A percentile compares a stretch with the other conserved stretches of the same genome.
Evolutionary conservation across 257 asterid genomes (phyloP).

Genomic region (Ilex aquifolium): DNA sequence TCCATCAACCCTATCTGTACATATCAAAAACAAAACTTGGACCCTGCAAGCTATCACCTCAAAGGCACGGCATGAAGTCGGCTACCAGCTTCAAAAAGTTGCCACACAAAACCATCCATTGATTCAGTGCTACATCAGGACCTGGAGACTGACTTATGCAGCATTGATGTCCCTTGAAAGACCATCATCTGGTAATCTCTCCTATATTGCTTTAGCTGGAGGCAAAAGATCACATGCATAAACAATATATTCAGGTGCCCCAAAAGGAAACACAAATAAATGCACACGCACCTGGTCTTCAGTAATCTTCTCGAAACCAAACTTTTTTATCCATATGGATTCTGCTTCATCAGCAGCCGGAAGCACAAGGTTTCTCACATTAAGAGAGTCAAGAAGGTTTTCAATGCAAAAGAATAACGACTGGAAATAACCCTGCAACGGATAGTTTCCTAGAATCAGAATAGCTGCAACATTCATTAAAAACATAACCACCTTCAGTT

Average conservation of each 20-base stretch:
- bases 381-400: slow-evolving; percentile 30
- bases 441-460: background rate
- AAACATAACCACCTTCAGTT: background rate
- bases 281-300: slow-evolving; percentile 25
- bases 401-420: slow-evolving; percentile 44
- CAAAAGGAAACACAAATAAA: background rate
- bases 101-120: slow-evolving; percentile 6
- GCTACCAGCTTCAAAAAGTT: slow-evolving; percentile 1
- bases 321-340: slow-evolving; percentile 40
- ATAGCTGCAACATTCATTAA: background rate
- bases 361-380: slow-evolving; percentile 40
- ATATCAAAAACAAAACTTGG: slow-evolving; percentile 8
- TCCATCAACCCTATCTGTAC: slow-evolving; percentile 12
- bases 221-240: background rate
- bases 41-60: slow-evolving; percentile 6
- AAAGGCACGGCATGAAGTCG: background rate
- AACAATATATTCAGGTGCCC: too few species aligned
- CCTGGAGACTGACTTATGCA: slow-evolving; percentile 44
- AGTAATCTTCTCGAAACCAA: slow-evolving; percentile 35
- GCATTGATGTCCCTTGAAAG: slow-evolving; percentile 64
- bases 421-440: slow-evolving; percentile 72
- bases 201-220: slow-evolving; percentile 52
- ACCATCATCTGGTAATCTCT: slow-evolving; percentile 56
- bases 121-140: slow-evolving; percentile 16
- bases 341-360: slow-evolving; percentile 66